These are phyloP conservation scores for Suillus variegatus DNA, from an alignment of 768 basidiomycete species.

Conservation along the genomic window DNA sequence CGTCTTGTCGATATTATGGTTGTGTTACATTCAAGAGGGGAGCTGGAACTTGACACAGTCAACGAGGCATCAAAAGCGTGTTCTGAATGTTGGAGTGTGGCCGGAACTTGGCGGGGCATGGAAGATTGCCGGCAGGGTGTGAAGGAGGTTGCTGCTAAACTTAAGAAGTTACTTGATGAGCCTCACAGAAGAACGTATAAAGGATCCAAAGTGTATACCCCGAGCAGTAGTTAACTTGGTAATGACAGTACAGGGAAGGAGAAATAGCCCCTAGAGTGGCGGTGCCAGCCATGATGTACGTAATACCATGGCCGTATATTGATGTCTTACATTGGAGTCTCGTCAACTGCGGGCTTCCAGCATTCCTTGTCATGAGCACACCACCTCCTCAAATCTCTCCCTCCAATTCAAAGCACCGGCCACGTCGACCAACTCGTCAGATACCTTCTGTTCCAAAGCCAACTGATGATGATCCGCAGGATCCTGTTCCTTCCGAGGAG, in stretches of 20 bases:
- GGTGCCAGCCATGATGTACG: constrained; percentile 3
- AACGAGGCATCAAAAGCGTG: constrained; percentile 61
- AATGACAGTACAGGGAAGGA: background rate
- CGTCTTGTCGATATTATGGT: constrained; percentile 71
- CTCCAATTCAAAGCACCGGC: background rate
- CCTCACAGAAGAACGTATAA: constrained; percentile 32
- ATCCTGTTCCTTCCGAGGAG: constrained; percentile 3
- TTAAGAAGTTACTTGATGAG: constrained; percentile 49
- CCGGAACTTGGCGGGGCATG: constrained; percentile 67
- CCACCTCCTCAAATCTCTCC: background rate
- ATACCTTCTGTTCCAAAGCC: constrained; percentile 6
- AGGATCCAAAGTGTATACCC: constrained; percentile 34
- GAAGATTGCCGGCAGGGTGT: constrained; percentile 66
- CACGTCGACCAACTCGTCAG: constrained; percentile 19
- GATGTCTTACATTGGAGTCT: background rate
- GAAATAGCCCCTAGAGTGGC: constrained; percentile 8
- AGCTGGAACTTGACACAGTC: constrained; percentile 77
- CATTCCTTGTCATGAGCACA: background rate
- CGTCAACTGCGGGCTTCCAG: background rate
- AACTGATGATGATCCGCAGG: background rate
- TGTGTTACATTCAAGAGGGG: constrained; percentile 64
- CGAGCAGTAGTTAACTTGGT: constrained; percentile 20
- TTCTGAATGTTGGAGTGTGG: constrained; percentile 80
- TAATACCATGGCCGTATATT: constrained; percentile 4
- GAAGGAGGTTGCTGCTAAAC: constrained; percentile 56